Percentiles rank a stretch among this genome's conserved stretches.
Evolutionary conservation across 495 filamentous ascomycete species (phyloP).

Genomic region (Bathelium albidoporum): DNA sequence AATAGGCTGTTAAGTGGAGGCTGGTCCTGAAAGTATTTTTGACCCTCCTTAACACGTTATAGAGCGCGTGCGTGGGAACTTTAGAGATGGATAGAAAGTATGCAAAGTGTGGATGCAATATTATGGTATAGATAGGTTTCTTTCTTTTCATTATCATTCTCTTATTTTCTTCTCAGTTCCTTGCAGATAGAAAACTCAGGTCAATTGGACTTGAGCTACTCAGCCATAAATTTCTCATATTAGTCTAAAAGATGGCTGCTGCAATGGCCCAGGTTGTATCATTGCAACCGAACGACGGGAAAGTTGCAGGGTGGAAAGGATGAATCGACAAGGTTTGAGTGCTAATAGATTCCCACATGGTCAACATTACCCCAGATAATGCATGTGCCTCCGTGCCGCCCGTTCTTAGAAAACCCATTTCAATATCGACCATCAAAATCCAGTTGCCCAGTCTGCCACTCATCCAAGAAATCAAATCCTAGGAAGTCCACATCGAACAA

Average conservation of each 20-base stretch:
- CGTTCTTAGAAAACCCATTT: constrained; percentile 2
- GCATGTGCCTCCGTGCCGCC: constrained; percentile 2
- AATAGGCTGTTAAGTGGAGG: constrained; percentile 3
- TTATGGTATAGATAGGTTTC: neutral
- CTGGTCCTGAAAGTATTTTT: neutral
- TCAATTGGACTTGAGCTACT: constrained; percentile 3
- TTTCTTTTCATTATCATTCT: neutral
- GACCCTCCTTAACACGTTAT: neutral
- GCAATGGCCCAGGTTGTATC: constrained; percentile 4
- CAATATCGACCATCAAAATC: constrained; percentile 6
- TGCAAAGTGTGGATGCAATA: neutral
- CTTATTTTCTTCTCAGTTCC: neutral
- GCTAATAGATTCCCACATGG: constrained; percentile 3
- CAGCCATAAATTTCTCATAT: neutral
- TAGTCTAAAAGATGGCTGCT: constrained; percentile 4
- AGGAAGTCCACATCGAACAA: constrained; percentile 4
- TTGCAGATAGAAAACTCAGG: constrained; percentile 3
- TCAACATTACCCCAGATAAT: constrained; percentile 1
- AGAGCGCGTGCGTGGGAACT: neutral
- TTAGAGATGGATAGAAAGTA: constrained; percentile 2
- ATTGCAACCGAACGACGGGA: constrained; percentile 6
- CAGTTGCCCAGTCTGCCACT: constrained; percentile 5
- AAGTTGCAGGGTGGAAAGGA: constrained; percentile 5
- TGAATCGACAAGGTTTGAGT: neutral
- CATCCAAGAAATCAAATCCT: constrained; percentile 1